A percentile compares a stretch with the other conserved stretches of the same genome.
Evolutionary conservation across 2,329 filamentous ascomycete genomes (phyloP).

Genomic region (Sclerotinia minor): DNA sequence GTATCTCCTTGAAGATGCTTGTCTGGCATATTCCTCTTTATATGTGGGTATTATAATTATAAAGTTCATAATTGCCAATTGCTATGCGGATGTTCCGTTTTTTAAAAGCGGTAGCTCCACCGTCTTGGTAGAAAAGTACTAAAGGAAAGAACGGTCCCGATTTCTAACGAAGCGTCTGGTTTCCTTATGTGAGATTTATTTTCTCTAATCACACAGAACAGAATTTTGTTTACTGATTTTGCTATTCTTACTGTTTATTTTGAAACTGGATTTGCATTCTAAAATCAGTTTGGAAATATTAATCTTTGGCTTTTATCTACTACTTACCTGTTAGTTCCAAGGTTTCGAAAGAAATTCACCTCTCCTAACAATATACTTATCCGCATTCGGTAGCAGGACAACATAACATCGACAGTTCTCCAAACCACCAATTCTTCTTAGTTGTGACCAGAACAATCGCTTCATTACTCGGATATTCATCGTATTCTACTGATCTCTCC

Average conservation of each 20-base stretch:
- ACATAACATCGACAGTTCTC: not conserved
- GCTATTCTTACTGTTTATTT: not conserved
- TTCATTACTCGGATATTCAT: not conserved
- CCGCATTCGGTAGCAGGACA: conserved; percentile 13
- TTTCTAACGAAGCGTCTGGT: not conserved
- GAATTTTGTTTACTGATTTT: not conserved
- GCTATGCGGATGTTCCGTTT: conserved; percentile 11
- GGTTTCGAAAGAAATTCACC: not conserved
- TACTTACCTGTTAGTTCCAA: not conserved
- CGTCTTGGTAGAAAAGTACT: conserved; percentile 17
- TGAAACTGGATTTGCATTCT: not conserved
- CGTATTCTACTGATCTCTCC: not conserved
- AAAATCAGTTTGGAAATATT: not conserved
- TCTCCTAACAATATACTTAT: not conserved
- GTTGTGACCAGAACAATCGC: not conserved
- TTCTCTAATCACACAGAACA: conserved; percentile 9
- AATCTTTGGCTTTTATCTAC: not conserved
- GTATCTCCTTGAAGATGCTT: conserved; percentile 2
- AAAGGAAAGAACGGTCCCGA: conserved; percentile 21
- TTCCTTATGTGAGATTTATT: not conserved
- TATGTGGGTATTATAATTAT: not conserved
- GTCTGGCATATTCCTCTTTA: not conserved
- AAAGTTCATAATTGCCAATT: conserved; percentile 15
- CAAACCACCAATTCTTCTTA: conserved; percentile 1
- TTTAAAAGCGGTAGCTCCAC: conserved; percentile 13